Percentiles rank a stretch among this genome's conserved stretches.
Conservation (phyloP, 2,329 filamentous ascomycete species). For the Colletotrichum godetiae region DNA sequence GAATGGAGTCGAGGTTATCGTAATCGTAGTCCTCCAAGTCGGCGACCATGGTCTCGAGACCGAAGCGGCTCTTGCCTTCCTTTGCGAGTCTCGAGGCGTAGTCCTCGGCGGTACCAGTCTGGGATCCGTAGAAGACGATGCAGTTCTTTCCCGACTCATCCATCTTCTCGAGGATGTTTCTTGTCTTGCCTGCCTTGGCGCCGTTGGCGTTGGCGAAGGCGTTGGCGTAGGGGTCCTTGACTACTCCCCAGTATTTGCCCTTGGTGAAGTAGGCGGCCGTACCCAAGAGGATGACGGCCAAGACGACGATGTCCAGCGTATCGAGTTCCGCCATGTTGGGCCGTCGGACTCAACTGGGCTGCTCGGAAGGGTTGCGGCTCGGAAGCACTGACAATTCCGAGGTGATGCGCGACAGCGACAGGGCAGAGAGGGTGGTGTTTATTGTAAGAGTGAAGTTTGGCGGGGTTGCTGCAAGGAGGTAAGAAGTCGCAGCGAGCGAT, state of each 20-base stretch:
- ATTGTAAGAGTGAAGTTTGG: conserved; percentile 9
- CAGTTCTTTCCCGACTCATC: conserved; percentile 97
- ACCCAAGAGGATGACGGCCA: conserved; percentile 84
- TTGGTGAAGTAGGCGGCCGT: conserved; percentile 98
- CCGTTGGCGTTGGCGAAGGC: conserved; percentile 77
- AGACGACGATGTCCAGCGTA: conserved; percentile 93
- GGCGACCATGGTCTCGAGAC: conserved; percentile 97
- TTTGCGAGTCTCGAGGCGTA: conserved; percentile 97
- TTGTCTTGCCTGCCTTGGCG: conserved; percentile 83
- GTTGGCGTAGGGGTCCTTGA: conserved; percentile 88
- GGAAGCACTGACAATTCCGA: conserved; percentile 14
- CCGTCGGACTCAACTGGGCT: conserved; percentile 18
- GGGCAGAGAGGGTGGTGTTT: background rate
- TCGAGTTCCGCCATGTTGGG: conserved; percentile 90
- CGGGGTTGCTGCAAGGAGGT: conserved; percentile 7
- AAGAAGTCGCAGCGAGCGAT: background rate
- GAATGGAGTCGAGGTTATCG: conserved; percentile 90
- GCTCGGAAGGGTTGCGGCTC: conserved; percentile 8
- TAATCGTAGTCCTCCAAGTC: conserved; percentile 98
- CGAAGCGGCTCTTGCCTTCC: conserved; percentile 96
- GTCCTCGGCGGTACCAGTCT: conserved; percentile 98
- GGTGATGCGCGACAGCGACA: background rate
- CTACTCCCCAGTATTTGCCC: conserved; percentile 90
- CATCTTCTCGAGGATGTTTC: conserved; percentile 96
- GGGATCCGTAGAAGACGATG: conserved; percentile 97